Conservation (phyloP, 1,139 yeast species). For the Nematodospora anomalae region DNA sequence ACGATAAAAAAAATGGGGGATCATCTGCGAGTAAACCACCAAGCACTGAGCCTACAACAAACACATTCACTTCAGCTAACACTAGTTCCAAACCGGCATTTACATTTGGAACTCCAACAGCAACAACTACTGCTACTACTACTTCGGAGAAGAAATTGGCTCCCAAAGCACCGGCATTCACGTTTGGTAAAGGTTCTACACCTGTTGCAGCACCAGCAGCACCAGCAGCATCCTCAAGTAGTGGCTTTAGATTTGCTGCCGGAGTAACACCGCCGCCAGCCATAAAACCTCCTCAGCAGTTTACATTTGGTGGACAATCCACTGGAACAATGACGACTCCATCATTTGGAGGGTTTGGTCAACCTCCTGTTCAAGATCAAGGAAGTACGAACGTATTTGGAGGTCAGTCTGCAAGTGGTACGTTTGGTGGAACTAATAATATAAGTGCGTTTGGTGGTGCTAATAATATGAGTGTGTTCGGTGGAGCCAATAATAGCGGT, state of each 20-base stretch:
- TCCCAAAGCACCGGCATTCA: constrained; percentile 7
- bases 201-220: constrained; percentile 2
- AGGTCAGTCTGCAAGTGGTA: constrained; percentile 1
- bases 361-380: constrained; percentile 1
- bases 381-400: constrained; percentile 3
- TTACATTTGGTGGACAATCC: constrained; percentile 7
- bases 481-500: constrained; percentile 1
- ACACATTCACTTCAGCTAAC: neutral
- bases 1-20: neutral
- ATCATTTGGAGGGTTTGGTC: constrained; percentile 3
- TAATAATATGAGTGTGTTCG: constrained; percentile 12
- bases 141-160: constrained; percentile 5
- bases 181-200: constrained; percentile 8
- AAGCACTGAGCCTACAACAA: neutral
- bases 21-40: neutral
- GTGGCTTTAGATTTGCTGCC: constrained; percentile 16
- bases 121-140: constrained; percentile 4
- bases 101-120: constrained; percentile 11
- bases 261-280: constrained; percentile 13
- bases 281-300: neutral
- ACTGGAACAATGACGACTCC: constrained; percentile 2
- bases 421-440: constrained; percentile 1
- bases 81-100: constrained; percentile 12
- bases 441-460: constrained; percentile 8
- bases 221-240: constrained; percentile 4